Percentiles rank a stretch among this genome's conserved stretches.
phyloP scores from a whole-genome alignment of 208 protist species.

The Trypanosoma scelopori region DNA sequence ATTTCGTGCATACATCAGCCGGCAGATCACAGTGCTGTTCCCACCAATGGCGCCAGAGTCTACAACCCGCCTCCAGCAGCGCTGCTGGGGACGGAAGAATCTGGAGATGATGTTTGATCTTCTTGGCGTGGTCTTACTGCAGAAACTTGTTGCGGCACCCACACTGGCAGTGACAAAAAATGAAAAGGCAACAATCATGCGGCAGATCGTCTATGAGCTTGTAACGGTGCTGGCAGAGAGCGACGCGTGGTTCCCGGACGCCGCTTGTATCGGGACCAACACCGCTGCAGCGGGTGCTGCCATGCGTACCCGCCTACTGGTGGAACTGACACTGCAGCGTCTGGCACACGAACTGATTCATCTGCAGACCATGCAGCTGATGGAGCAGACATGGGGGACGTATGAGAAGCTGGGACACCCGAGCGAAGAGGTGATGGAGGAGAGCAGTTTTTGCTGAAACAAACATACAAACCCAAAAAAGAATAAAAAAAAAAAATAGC shows the following conservation, averaged over 20 bases:
- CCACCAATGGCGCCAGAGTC: constrained; percentile 35
- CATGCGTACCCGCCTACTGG: constrained; percentile 14
- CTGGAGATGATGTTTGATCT: constrained; percentile 40
- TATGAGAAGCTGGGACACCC: constrained; percentile 28
- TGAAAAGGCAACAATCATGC: constrained; percentile 30
- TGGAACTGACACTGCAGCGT: constrained; percentile 34
- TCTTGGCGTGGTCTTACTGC: constrained; percentile 20
- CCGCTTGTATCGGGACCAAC: not conserved
- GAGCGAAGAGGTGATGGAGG: constrained; percentile 19
- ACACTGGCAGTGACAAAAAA: constrained; percentile 29
- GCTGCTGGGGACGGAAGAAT: constrained; percentile 37
- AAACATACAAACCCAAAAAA: too few species aligned
- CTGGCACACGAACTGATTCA: constrained; percentile 36
- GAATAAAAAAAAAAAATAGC: not conserved
- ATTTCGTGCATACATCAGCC: constrained; percentile 33
- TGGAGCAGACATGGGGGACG: constrained; percentile 25
- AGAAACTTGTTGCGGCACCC: constrained; percentile 13
- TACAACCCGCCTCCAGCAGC: constrained; percentile 31
- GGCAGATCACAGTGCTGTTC: constrained; percentile 22
- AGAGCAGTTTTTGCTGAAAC: constrained; percentile 29
- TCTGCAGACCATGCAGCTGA: constrained; percentile 29
- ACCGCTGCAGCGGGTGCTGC: not conserved
- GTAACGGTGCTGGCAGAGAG: constrained; percentile 18
- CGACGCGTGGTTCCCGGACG: not conserved
- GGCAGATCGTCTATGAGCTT: constrained; percentile 35